Base-by-base conservation (phyloP, 2,329 filamentous ascomycete species). In the Albifimbria verrucaria region DNA sequence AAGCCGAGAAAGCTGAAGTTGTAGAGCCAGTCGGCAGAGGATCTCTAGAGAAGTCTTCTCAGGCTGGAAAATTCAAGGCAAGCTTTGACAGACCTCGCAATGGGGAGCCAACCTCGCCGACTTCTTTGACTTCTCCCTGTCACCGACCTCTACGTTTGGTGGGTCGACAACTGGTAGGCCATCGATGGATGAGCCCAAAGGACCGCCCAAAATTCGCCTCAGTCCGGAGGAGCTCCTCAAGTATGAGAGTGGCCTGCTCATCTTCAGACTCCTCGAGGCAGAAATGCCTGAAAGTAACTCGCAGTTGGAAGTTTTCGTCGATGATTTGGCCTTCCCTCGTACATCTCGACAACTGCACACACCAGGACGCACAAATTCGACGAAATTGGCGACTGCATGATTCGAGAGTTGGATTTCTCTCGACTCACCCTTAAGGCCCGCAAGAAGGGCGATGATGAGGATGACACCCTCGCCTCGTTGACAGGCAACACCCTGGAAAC, bases 401-500 rank as follows among this genome's bases (percentile, higher is more conserved):
- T 99, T 55, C 90, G 94, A 56, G 94, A 99, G 70, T 80, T 99
- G n/a, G 95, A 99, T 59, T 92, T 97, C 62, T 99, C 94, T 3
- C 89, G 88, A 59, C 85, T 99, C 54, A 97, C 92, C 0, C 80
- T 99, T 58, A 89, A 92, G 53, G 80, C 97, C 47, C 86, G 91
- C 43, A 89, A 93, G 64, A 91, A 92, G 68, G 79, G 84, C 17
- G 88, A 96, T 59, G 82, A 88, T 53, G 83, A 88, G 50, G 87
- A 96, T 43, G 78, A 90, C 58, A 85, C 89, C 25, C 79, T 97
- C 60, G 90, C 92, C 12, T 92, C 89, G 59, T 75, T 99, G 56
- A 85, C 86, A 41, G 94, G 93, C 32, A 88, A 90, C 58, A 97
- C 94, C 1, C 72, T 96, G 25, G 86, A 92, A 55, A 96, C 91